Conservation (phyloP, 2,329 filamentous ascomycete genomes). For the Diaporthe ampelina region DNA sequence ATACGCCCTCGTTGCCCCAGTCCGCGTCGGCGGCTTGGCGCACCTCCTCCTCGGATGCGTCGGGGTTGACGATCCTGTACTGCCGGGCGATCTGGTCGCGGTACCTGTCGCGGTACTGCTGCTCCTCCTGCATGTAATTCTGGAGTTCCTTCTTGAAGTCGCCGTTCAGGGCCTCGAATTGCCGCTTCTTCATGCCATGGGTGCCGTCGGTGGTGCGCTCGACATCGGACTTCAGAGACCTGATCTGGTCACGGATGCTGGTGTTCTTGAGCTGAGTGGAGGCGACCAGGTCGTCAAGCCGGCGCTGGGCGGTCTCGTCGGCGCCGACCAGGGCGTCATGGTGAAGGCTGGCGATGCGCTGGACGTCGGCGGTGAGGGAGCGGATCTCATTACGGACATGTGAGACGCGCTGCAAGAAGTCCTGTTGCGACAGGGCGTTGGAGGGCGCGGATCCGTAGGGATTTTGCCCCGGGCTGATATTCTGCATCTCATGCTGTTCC, state of each 20-base stretch:
- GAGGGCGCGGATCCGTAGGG: constrained; percentile 47
- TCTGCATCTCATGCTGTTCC: constrained; percentile 68
- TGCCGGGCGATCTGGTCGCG: constrained; percentile 84
- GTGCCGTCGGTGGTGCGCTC: constrained; percentile 71
- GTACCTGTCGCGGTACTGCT: constrained; percentile 78
- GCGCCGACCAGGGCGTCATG: constrained; percentile 78
- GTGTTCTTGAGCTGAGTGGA: constrained; percentile 81
- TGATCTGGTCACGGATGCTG: constrained; percentile 84
- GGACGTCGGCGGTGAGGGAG: constrained; percentile 75
- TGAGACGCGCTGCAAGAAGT: constrained; percentile 78
- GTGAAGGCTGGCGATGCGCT: constrained; percentile 77
- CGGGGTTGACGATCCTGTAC: constrained; percentile 85
- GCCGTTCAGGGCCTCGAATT: constrained; percentile 77
- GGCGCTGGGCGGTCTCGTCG: constrained; percentile 67
- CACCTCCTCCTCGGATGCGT: constrained; percentile 81
- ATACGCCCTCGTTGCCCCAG: constrained; percentile 84
- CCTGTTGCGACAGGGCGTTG: constrained; percentile 69
- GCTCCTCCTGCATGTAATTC: constrained; percentile 79
- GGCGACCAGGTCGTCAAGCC: constrained; percentile 76
- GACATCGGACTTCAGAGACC: constrained; percentile 79
- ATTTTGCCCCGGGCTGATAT: constrained; percentile 44
- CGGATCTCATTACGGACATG: constrained; percentile 77
- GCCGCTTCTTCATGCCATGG: constrained; percentile 77
- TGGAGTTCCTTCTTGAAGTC: constrained; percentile 80
- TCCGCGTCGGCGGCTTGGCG: constrained; percentile 77